Base-by-base conservation (phyloP, 192 early-diverging fungal species). In the Coemansia guatemalensis region DNA sequence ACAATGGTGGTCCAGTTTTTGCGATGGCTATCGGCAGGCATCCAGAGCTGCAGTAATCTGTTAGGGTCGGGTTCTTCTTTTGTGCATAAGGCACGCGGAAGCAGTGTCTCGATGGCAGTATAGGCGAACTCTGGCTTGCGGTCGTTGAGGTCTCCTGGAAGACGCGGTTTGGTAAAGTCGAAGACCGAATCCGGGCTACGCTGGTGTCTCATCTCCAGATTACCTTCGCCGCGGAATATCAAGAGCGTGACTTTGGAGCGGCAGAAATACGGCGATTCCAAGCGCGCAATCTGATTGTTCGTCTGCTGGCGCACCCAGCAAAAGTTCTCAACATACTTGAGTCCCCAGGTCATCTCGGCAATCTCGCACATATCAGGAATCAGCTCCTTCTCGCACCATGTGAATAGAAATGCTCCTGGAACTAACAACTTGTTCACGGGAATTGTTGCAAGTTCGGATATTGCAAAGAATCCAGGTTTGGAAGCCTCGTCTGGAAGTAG, bases 311-410 rank as follows among this genome's bases (percentile, higher is more conserved):
- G 94, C 67, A 96, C 91, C 95, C 95, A 98, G 71, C 90, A 92
- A 82, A 98, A 95, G 82, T 96, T 98, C 68, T 96, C 95, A 0
- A 96, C 92, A 68, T 98, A 98, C 50, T 91, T 90, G 82, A 95
- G 91, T 2, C 88, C 86, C 93, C 95, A 95, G 32, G 58, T 71
- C 39, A 60, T 48, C 48, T 90, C 87, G 7, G 87, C 84, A 29
- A 91, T 80, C 32, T 71, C 78, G 23, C 94, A 85, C 59, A 97
- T 88, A 24, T 88, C 81, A 18, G 91, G 94, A 18, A 94, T 78
- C 65, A 90, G 86, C 74, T 98, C 95, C 74, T 97, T 97, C 71
- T 96, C 94, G 32, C 88, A 80, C 95, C 95, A 98, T 17, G 95
- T 90, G 66, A 98, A 96, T 22, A 98, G 69, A 71, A 96, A 98